These are phyloP conservation scores for Paspalum vaginatum DNA, from an alignment of 176 grass and related monocot genomes.

Conservation along the genomic window DNA sequence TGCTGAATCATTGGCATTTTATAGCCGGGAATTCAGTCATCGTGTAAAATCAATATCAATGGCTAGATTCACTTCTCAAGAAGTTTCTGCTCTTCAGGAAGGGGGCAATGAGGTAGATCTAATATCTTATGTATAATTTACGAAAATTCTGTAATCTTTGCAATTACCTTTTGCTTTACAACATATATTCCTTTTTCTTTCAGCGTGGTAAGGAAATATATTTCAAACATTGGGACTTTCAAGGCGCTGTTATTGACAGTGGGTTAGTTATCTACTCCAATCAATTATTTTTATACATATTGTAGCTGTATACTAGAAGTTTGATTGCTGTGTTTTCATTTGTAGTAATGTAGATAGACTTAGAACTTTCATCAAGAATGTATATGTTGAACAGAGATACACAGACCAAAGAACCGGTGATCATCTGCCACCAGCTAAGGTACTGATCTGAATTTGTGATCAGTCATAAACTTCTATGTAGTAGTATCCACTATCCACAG, in stretches of 20 bases:
- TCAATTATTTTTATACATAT: conserved; percentile 11
- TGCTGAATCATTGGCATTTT: conserved; percentile 20
- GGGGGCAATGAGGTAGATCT: conserved; percentile 65
- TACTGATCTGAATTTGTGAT: conserved; percentile 19
- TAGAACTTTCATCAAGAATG: conserved; percentile 69
- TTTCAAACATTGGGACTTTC: conserved; percentile 70
- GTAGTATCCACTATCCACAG: not conserved
- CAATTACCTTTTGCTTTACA: not conserved
- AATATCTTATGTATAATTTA: conserved; percentile 18
- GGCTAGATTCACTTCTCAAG: conserved; percentile 69
- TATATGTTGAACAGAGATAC: conserved; percentile 63
- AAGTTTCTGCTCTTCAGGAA: conserved; percentile 67
- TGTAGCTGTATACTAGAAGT: conserved; percentile 24
- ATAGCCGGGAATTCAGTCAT: conserved; percentile 73
- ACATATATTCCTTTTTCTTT: not conserved
- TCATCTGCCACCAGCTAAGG: conserved; percentile 50
- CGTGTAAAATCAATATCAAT: conserved; percentile 77
- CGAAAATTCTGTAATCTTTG: not conserved
- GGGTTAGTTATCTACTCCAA: conserved; percentile 51
- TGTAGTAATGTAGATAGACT: conserved; percentile 61
- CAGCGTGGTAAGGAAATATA: conserved; percentile 66
- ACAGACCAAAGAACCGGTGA: conserved; percentile 45
- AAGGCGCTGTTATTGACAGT: conserved; percentile 50
- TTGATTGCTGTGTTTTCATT: conserved; percentile 28
- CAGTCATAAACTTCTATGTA: not conserved